These are phyloP conservation scores for Globisporangium barbulae DNA, from an alignment of 352 stramenopile species.

Conservation along the genomic window DNA sequence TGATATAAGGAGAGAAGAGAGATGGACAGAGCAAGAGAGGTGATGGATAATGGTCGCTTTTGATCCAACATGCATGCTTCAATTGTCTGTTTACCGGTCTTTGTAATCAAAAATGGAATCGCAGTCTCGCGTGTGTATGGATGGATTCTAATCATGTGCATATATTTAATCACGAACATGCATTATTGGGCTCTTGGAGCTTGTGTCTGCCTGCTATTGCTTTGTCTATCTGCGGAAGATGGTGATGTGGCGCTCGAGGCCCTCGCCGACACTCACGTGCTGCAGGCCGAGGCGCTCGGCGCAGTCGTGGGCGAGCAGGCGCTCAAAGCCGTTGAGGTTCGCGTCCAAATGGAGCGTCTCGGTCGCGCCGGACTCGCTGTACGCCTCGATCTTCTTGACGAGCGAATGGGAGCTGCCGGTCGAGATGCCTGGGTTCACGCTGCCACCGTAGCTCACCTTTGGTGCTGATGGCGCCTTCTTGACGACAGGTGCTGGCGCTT, in stretches of 20 bases:
- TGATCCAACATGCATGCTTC: background rate
- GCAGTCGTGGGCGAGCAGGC: constrained; percentile 77
- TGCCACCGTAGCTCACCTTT: constrained; percentile 14
- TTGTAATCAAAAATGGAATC: background rate
- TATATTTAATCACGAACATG: constrained; percentile 8
- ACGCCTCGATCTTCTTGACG: constrained; percentile 84
- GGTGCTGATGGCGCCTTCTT: constrained; percentile 11
- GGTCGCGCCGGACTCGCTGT: constrained; percentile 39
- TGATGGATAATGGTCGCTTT: background rate
- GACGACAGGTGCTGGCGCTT: constrained; percentile 4
- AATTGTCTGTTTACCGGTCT: background rate
- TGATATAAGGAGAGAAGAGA: constrained; percentile 3
- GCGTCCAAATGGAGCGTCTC: constrained; percentile 64
- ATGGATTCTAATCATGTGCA: constrained; percentile 2
- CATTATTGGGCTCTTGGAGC: background rate
- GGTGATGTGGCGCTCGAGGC: constrained; percentile 80
- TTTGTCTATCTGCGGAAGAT: constrained; percentile 23
- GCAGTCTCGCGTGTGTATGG: background rate
- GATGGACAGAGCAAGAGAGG: background rate
- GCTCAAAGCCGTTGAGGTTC: constrained; percentile 81
- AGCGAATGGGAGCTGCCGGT: constrained; percentile 65
- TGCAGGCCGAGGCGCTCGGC: constrained; percentile 69
- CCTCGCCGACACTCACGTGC: constrained; percentile 66
- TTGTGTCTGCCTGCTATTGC: background rate
- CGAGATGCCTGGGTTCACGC: constrained; percentile 44